Base-by-base conservation (phyloP, 192 early-diverging fungal genomes). In the Entomortierella beljakovae region DNA sequence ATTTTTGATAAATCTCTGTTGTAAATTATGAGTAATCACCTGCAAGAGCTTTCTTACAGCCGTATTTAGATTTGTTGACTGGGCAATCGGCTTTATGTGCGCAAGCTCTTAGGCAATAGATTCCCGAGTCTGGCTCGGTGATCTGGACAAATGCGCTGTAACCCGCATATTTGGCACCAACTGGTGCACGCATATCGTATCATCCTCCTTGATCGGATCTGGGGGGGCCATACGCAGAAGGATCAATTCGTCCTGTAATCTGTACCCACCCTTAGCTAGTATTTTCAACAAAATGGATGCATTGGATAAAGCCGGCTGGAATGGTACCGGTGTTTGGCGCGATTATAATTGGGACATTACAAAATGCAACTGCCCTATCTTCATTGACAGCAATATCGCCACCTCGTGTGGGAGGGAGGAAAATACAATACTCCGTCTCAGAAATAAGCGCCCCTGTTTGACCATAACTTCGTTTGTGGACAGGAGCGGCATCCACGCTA, bases 131-230 rank as follows among this genome's bases (percentile, higher is more conserved):
- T 23, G 83, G 83, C 32, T 84, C 83, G 23, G 77, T 52, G 42
- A 84, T 37, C 35, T 72, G 66, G 7, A 84, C 73, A 61, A 70
- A 84, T 50, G 68, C 69, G 32, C 54, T 49, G 40, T 80, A 81
- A 23, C 75, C 80, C 52, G 66, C 70, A 81, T 16, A 49, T 50
- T 22, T 80, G 65, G 26, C 65, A 37, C 80, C 80, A 5, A 55
- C 43, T n/a, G 84, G 83, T 15, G 84, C 81, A 10, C 61, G 46
- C 40, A 72, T 59, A 57, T 81, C 83, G 25, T 84, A 80, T 22
- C 80, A 75, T 56, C 80, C 75, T 49, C 83, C 80, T 32, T 61
- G 56, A 43, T 84, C 82, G 0, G 42, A 53, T 6, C 55, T 2
- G n/a, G 53, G 34, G 18, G 81, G 46, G 35, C 57, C 57, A 40